Percentiles rank a stretch among this genome's conserved stretches.
Conservation (phyloP, 169 alveolate species). For the Plasmodium chabaudi region DNA sequence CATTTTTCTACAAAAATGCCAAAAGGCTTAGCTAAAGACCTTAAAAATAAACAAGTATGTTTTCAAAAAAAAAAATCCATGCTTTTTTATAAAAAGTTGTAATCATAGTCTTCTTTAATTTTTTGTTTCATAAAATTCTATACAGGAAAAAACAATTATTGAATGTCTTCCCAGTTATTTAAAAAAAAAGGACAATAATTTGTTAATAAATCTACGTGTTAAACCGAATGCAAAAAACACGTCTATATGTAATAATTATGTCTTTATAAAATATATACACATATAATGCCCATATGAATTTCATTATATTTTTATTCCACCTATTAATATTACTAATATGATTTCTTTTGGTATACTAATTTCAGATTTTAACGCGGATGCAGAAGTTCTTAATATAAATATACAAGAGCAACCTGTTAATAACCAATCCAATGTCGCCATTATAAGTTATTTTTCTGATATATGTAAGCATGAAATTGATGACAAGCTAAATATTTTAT, state of each 20-base stretch:
- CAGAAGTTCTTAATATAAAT: conserved; percentile 85
- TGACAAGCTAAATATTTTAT: background rate
- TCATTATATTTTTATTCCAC: too few relatives aligned
- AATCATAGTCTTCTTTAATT: conserved; percentile 3
- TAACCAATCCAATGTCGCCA: conserved; percentile 90
- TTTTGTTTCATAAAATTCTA: background rate
- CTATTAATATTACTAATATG: too few relatives aligned
- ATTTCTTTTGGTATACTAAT: too few relatives aligned
- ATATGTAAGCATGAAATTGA: conserved; percentile 71
- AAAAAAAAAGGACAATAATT: conserved; percentile 58
- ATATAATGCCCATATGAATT: background rate
- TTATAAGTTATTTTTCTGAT: conserved; percentile 84
- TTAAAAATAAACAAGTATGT: background rate
- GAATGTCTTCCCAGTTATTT: conserved; percentile 58
- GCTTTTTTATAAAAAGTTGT: conserved; percentile 7
- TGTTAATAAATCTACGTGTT: conserved; percentile 65
- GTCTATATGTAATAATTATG: conserved; percentile 44
- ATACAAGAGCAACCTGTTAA: conserved; percentile 92
- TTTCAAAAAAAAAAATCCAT: background rate
- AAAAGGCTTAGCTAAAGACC: conserved; percentile 45
- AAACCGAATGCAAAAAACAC: conserved; percentile 66
- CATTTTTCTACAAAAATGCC: conserved; percentile 53
- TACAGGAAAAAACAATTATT: conserved; percentile 31
- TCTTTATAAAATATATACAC: background rate
- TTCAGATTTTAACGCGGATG: conserved; percentile 72